Evolutionary conservation across 1,284 basidiomycete species (phyloP).

Genomic region (Peniophora sp.): DNA sequence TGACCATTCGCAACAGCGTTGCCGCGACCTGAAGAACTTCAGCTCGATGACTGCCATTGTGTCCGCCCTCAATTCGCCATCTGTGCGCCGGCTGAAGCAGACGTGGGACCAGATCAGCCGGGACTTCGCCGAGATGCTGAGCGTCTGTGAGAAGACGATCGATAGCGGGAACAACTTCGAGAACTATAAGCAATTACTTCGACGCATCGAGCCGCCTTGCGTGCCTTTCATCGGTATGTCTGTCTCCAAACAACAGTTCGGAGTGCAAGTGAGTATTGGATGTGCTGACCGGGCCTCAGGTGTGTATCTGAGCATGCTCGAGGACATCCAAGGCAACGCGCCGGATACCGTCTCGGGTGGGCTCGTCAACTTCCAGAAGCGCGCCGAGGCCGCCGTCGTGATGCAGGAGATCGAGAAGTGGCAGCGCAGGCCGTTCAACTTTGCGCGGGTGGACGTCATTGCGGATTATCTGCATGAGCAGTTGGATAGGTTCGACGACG

Average conservation of each 20-base stretch:
- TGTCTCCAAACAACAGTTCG: not conserved
- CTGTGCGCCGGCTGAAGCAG: conserved; percentile 85
- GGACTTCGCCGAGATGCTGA: conserved; percentile 61
- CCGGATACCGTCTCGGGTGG: conserved; percentile 76
- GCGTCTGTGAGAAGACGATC: conserved; percentile 73
- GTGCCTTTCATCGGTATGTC: conserved; percentile 95
- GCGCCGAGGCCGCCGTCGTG: conserved; percentile 88
- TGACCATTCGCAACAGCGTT: conserved; percentile 68
- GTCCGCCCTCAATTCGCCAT: conserved; percentile 91
- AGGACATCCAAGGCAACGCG: conserved; percentile 98
- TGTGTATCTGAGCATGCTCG: conserved; percentile 90
- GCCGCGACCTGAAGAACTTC: conserved; percentile 87
- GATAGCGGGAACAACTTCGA: conserved; percentile 91
- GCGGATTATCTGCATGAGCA: conserved; percentile 74
- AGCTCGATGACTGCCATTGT: conserved; percentile 95
- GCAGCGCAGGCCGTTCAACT: conserved; percentile 88
- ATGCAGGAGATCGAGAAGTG: conserved; percentile 95
- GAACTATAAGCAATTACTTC: conserved; percentile 83
- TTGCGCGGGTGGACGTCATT: conserved; percentile 63
- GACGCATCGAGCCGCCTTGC: conserved; percentile 85
- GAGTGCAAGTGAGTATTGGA: conserved; percentile 43
- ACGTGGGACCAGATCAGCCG: conserved; percentile 91
- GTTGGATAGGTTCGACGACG: conserved; percentile 61
- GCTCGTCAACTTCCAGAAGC: conserved; percentile 94
- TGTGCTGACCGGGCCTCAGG: conserved; percentile 96